phyloP scores from a whole-genome alignment of 345 rosid genomes.

The Kernera saxatilis region DNA sequence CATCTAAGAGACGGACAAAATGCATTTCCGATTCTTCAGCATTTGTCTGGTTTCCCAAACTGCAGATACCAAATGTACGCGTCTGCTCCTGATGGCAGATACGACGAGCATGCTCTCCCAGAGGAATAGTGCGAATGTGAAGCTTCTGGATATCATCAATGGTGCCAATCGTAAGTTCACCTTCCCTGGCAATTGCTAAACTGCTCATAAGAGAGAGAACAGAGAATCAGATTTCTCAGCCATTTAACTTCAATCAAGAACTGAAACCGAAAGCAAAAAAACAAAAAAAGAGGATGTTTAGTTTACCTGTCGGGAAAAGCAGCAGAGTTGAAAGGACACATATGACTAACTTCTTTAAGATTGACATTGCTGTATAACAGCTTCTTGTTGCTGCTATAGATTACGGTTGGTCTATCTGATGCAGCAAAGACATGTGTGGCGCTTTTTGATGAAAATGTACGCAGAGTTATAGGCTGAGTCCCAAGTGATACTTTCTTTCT shows the following conservation, averaged over 20 bases:
- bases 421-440: constrained; percentile 92
- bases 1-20: constrained; percentile 82
- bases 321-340: constrained; percentile 98
- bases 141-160: constrained; percentile 99
- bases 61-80: constrained; percentile 85
- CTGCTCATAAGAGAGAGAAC: constrained; percentile 39
- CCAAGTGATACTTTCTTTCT: constrained; percentile 97
- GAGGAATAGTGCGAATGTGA: constrained; percentile 95
- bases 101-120: constrained; percentile 94
- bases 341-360: constrained; percentile 95
- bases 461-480: constrained; percentile 94
- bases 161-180: constrained; percentile 95
- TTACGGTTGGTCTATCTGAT: constrained; percentile 94
- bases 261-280: constrained; percentile 20
- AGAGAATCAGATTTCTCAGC: constrained; percentile 18
- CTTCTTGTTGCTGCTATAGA: constrained; percentile 96
- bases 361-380: constrained; percentile 94
- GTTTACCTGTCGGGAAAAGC: constrained; percentile 96
- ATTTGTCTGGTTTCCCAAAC: constrained; percentile 69
- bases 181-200: constrained; percentile 96
- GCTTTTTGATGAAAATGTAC: constrained; percentile 90
- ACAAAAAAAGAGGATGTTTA: background rate
- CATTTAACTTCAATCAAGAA: background rate
- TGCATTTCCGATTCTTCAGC: constrained; percentile 81
- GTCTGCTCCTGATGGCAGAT: constrained; percentile 99